Evolutionary conservation across 108 stramenopile genomes (phyloP), one percentile per base, ranked within the genome.

Genomic region (Nitzschia sp.): DNA sequence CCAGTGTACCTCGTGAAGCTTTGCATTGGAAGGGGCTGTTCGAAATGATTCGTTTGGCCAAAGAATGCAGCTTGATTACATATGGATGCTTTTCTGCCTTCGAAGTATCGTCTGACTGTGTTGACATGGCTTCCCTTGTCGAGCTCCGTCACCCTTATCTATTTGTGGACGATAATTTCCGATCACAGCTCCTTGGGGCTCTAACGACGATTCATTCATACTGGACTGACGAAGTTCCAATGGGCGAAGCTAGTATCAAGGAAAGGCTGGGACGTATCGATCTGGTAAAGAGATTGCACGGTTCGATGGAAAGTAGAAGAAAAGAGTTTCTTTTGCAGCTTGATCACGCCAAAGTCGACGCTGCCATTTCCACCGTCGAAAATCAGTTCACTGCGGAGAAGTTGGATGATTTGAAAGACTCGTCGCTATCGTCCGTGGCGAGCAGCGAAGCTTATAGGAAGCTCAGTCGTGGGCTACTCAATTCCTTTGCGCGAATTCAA

Each of bases 201-300:
- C 64, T 96, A 3, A 80, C 82, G 23, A 96, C 90, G 56, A 46
- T 88, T 21, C 85, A 96, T 31, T 91, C 85, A 79, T 84, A 88
- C 5, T 63, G 82, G 44, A 89, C 92, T 0, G 84, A 91, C 54
- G 90, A 97, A 52, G 58, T 58, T 55, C 16, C 35, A 31, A 53
- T 58, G 2, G 45, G 54, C 53, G 59, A 66, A 15, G 64, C 60
- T 34, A 35, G 66, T 53, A 31, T 68, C 30, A 33, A 35, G 25
- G 25, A 33, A 19, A 53, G 32, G 29, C 29, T 29, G 23, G 30
- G 9, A 25, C 27, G 60, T 5, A 45, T 67, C 25, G 65, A 68
- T 28, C 45, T 62, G 35, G 59, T 45, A 3, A 75, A 75, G 45
- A 61, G 32, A 19, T 48, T 64, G 46, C 19, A 34, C 33, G 55